Evolutionary conservation across 2,329 filamentous ascomycete genomes (phyloP).

Genomic region (Drechslerella coelobrocha): DNA sequence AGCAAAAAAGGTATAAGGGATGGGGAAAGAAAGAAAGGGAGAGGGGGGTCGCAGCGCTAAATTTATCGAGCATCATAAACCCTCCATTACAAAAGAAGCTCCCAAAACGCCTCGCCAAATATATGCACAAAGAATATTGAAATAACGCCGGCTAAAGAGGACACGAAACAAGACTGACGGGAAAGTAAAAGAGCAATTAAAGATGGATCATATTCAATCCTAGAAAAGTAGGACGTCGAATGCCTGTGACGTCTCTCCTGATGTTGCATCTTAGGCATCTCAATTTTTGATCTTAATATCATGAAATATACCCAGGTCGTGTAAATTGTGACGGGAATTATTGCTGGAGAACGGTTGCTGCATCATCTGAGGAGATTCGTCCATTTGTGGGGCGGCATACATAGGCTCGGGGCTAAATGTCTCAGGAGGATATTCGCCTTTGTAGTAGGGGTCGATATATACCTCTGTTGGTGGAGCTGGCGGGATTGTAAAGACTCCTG

Average conservation of each 20-base stretch:
- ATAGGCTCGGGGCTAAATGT: conserved; percentile 44
- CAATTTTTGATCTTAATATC: conserved; percentile 39
- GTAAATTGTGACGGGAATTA: conserved; percentile 24
- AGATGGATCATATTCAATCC: background rate
- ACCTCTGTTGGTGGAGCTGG: conserved; percentile 30
- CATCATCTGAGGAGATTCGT: conserved; percentile 39
- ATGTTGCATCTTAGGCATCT: background rate
- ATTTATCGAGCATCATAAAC: background rate
- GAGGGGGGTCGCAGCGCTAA: background rate
- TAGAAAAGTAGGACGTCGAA: background rate
- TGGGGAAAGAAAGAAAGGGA: background rate
- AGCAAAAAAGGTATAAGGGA: conserved; percentile 4
- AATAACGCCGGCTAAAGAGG: conserved; percentile 44
- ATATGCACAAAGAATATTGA: conserved; percentile 28
- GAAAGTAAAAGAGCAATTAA: background rate
- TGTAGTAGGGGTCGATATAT: conserved; percentile 48
- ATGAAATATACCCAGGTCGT: conserved; percentile 37
- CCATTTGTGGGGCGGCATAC: conserved; percentile 44
- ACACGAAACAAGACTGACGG: conserved; percentile 5
- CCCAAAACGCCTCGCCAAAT: conserved; percentile 36
- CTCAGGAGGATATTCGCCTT: conserved; percentile 44
- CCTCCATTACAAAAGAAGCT: background rate
- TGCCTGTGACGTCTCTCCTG: background rate
- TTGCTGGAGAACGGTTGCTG: conserved; percentile 23
- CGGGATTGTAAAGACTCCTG: conserved; percentile 42